Evolutionary conservation across 202 grass and related monocot genomes (phyloP).

Genomic region (Miscanthus sacchariflorus): DNA sequence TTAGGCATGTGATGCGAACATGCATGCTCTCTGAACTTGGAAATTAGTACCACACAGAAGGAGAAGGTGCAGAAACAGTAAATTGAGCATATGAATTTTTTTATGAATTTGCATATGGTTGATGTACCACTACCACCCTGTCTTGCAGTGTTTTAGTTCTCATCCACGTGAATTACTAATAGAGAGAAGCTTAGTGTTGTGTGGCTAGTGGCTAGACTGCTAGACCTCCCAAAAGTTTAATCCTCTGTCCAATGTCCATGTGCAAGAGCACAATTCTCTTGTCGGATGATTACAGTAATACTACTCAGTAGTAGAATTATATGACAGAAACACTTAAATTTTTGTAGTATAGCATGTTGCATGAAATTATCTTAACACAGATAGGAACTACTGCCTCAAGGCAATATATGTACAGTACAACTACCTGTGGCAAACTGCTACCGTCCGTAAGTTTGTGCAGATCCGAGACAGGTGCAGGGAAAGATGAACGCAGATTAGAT

Average conservation of each 20-base stretch:
- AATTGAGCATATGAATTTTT: conserved; percentile 11
- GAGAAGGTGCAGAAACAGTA: conserved; percentile 33
- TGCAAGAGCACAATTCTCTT: conserved; percentile 47
- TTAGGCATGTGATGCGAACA: conserved; percentile 60
- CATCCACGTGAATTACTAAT: conserved; percentile 40
- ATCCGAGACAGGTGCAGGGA: conserved; percentile 26
- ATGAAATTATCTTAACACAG: conserved; percentile 34
- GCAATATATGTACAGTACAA: conserved; percentile 12
- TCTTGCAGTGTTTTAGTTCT: conserved; percentile 32
- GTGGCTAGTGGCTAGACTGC: conserved; percentile 19
- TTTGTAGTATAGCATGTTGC: not conserved
- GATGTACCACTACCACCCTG: conserved; percentile 2
- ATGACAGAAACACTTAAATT: conserved; percentile 23
- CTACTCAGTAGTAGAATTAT: conserved; percentile 18
- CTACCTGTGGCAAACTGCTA: conserved; percentile 28
- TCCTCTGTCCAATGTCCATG: conserved; percentile 49
- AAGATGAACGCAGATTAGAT: conserved; percentile 12
- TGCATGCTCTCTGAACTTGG: conserved; percentile 53
- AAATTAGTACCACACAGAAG: conserved; percentile 42
- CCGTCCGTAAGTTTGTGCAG: conserved; percentile 45
- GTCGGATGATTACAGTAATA: conserved; percentile 29
- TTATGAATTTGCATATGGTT: conserved; percentile 19
- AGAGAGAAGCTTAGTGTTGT: conserved; percentile 6
- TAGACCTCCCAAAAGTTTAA: conserved; percentile 23
- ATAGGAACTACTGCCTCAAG: conserved; percentile 22